These are phyloP conservation scores for Hericium alpestre DNA, from an alignment of 768 basidiomycete species.

Conservation along the genomic window DNA sequence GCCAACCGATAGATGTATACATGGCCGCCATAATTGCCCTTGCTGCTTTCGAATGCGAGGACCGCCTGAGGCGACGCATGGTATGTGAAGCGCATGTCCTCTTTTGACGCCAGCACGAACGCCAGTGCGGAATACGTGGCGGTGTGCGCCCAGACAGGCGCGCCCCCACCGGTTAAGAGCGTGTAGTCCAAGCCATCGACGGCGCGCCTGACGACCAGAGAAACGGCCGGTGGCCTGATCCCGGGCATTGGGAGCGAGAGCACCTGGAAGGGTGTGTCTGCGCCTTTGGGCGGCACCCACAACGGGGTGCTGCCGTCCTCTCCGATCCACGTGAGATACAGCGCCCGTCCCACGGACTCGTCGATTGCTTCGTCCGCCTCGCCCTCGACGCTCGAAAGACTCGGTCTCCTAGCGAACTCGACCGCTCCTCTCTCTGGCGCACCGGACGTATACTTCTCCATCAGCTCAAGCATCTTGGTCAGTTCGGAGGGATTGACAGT, in stretches of 20 bases:
- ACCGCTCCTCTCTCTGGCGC: conserved; percentile 28
- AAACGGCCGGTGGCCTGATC: conserved; percentile 17
- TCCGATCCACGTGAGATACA: conserved; percentile 58
- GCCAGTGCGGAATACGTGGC: conserved; percentile 84
- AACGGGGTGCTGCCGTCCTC: conserved; percentile 35
- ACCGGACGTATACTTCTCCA: conserved; percentile 81
- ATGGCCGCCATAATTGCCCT: conserved; percentile 61
- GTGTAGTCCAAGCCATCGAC: conserved; percentile 26
- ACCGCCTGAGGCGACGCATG: conserved; percentile 51
- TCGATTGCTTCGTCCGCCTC: conserved; percentile 92
- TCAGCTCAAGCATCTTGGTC: conserved; percentile 61
- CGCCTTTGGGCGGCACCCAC: conserved; percentile 26
- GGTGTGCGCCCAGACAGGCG: conserved; percentile 55
- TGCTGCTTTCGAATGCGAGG: conserved; percentile 77
- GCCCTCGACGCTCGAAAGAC: conserved; percentile 71
- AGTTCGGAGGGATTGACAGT: conserved; percentile 82
- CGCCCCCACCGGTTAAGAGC: conserved; percentile 12
- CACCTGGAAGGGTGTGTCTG: conserved; percentile 34
- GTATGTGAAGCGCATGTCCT: conserved; percentile 78
- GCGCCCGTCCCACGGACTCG: conserved; percentile 53
- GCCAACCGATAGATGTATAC: conserved; percentile 74
- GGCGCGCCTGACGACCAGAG: conserved; percentile 56
- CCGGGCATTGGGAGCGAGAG: conserved; percentile 72
- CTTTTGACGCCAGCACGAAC: conserved; percentile 90
- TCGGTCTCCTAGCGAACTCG: conserved; percentile 10